Percentiles rank a stretch among this genome's conserved stretches.
phyloP scores from a whole-genome alignment of 768 basidiomycete genomes.

The Sarcodon aspratus region DNA sequence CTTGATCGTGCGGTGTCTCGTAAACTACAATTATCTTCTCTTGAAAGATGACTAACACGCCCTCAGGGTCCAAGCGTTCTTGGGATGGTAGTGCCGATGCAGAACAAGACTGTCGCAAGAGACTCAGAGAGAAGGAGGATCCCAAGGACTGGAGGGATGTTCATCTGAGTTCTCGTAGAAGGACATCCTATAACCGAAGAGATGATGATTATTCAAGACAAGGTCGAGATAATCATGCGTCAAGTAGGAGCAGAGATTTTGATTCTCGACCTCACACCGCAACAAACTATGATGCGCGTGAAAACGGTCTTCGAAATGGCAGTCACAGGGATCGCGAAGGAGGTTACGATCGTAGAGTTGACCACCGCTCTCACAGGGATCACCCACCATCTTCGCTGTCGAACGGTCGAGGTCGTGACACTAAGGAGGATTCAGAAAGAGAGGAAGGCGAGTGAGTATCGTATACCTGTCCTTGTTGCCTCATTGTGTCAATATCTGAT shows the following conservation, averaged over 20 bases:
- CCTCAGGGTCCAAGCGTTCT: constrained; percentile 76
- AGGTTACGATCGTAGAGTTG: constrained; percentile 17
- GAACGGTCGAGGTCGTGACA: constrained; percentile 7
- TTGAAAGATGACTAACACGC: constrained; percentile 63
- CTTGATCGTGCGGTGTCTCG: constrained; percentile 74
- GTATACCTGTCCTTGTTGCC: constrained; percentile 10
- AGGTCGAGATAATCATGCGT: constrained; percentile 15
- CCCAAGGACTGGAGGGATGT: constrained; percentile 63
- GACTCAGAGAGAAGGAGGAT: constrained; percentile 41
- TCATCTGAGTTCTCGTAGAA: constrained; percentile 31
- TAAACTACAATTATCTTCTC: constrained; percentile 39
- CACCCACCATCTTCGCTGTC: constrained; percentile 1
- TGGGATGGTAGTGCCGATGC: constrained; percentile 46
- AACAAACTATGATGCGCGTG: neutral
- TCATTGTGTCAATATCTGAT: neutral
- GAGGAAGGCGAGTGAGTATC: constrained; percentile 93
- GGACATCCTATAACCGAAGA: constrained; percentile 19
- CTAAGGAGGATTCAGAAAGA: constrained; percentile 41
- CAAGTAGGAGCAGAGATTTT: constrained; percentile 20
- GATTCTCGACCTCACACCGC: constrained; percentile 8
- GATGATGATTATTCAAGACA: constrained; percentile 17
- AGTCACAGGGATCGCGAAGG: constrained; percentile 19
- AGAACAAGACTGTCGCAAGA: constrained; percentile 34
- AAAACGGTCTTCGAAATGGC: constrained; percentile 24
- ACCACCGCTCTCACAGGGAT: constrained; percentile 8